These are phyloP conservation scores for Centrapalus pauciflorus DNA, from an alignment of 129 eudicot species.

Conservation along the genomic window DNA sequence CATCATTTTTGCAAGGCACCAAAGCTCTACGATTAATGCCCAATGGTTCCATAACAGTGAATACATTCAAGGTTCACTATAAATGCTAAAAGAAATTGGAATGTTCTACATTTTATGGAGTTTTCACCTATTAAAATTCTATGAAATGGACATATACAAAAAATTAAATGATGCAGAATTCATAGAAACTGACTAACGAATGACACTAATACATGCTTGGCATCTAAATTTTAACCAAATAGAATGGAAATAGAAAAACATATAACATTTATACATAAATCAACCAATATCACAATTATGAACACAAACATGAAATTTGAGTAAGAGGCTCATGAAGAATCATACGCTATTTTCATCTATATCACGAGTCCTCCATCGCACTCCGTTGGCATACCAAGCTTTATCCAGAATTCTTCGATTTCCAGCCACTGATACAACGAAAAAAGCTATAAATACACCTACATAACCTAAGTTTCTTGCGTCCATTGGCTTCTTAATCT, in stretches of 20 bases:
- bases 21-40: too few species aligned
- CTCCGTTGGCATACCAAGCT: constrained; percentile 3
- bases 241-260: not conserved
- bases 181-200: not conserved
- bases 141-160: not conserved
- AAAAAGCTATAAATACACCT: constrained; percentile 13
- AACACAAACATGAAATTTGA: not conserved
- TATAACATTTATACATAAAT: not conserved
- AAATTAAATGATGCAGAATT: not conserved
- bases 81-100: not conserved
- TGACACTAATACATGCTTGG: not conserved
- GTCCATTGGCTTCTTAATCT: constrained; percentile 25
- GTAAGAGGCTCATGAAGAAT: not conserved
- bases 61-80: not conserved
- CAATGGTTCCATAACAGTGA: not conserved
- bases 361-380: constrained; percentile 1
- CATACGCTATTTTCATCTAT: constrained; percentile 6
- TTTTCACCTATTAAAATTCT: not conserved
- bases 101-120: not conserved
- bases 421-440: constrained; percentile 17
- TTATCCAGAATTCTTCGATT: constrained; percentile 4
- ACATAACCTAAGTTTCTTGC: constrained; percentile 16
- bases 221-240: not conserved
- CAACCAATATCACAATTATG: not conserved
- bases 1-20: too few species aligned